These are phyloP conservation scores for Brasenia schreberi DNA, from an alignment of 164 flowering plant genomes.

Conservation along the genomic window DNA sequence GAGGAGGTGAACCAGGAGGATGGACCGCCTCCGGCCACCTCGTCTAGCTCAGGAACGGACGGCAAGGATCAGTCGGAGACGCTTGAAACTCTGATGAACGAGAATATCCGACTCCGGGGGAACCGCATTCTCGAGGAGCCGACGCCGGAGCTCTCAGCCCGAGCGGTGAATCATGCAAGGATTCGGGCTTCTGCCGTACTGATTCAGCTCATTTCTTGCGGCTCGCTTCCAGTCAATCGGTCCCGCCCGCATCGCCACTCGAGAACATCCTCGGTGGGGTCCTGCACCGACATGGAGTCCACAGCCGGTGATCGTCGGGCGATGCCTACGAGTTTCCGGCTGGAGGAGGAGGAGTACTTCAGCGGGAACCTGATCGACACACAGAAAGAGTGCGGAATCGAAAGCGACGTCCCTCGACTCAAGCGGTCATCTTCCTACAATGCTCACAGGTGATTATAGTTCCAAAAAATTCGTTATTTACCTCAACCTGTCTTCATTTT, in stretches of 20 bases:
- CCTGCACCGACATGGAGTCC: conserved; percentile 25
- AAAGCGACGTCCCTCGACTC: conserved; percentile 23
- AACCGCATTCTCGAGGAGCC: conserved; percentile 4
- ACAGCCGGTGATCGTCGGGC: conserved; percentile 7
- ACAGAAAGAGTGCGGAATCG: conserved; percentile 21
- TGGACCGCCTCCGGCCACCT: conserved; percentile 84
- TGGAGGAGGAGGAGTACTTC: conserved; percentile 84
- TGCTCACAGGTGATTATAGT: conserved; percentile 46
- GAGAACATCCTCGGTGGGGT: conserved; percentile 20
- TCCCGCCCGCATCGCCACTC: conserved; percentile 38
- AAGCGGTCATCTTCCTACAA: conserved; percentile 80
- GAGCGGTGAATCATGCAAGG: conserved; percentile 32
- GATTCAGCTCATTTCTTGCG: conserved; percentile 87
- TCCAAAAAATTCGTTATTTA: not conserved
- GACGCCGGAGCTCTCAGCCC: conserved; percentile 11
- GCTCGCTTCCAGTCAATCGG: conserved; percentile 52
- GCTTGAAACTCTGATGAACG: conserved; percentile 62
- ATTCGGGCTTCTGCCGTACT: conserved; percentile 58
- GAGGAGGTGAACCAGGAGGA: conserved; percentile 56
- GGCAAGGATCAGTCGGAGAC: conserved; percentile 33
- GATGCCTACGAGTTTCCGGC: conserved; percentile 12
- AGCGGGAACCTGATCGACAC: conserved; percentile 90
- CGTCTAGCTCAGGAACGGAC: conserved; percentile 34
- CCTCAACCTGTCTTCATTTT: not conserved
- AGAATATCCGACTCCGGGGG: conserved; percentile 34